A percentile compares a stretch with the other conserved stretches of the same genome.
phyloP scores from a whole-genome alignment of 352 stramenopile species.

The Phytophthora melonis region DNA sequence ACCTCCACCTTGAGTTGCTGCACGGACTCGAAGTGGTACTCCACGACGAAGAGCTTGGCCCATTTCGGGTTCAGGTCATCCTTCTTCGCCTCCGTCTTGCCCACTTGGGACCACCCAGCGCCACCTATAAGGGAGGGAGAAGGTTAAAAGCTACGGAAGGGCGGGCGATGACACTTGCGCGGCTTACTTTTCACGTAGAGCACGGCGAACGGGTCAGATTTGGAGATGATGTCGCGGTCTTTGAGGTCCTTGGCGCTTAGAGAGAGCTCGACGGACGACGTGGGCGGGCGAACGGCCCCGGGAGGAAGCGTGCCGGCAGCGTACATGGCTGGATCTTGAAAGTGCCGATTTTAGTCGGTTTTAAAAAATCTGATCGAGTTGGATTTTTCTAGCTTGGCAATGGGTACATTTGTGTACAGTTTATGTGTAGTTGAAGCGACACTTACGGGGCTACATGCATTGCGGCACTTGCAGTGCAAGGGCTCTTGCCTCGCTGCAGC shows the following conservation, averaged over 20 bases:
- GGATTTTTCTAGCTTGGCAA: background rate
- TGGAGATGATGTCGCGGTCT: slow-evolving; percentile 88
- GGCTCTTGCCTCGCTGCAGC: too few species aligned
- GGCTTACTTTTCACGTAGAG: slow-evolving; percentile 55
- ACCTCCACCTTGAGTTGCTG: slow-evolving; percentile 89
- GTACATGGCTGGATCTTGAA: slow-evolving; percentile 42
- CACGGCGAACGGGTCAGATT: slow-evolving; percentile 89
- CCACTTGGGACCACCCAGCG: slow-evolving; percentile 71
- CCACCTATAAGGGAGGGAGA: slow-evolving; percentile 39
- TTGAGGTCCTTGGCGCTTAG: slow-evolving; percentile 84
- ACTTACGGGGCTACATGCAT: background rate
- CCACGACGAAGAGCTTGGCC: slow-evolving; percentile 80
- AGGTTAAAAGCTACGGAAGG: background rate
- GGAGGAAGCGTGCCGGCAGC: slow-evolving; percentile 11
- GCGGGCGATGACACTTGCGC: too few species aligned
- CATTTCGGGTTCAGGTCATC: slow-evolving; percentile 84
- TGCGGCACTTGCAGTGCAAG: too few species aligned
- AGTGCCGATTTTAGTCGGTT: background rate
- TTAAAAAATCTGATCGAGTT: background rate
- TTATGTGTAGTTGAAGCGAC: background rate
- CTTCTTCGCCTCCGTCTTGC: slow-evolving; percentile 81
- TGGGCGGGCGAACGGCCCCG: slow-evolving; percentile 38
- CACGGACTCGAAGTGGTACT: slow-evolving; percentile 88
- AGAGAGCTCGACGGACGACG: slow-evolving; percentile 81
- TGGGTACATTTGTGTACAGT: background rate